Percentiles rank a stretch among this genome's conserved stretches.
Evolutionary conservation across 371 early-diverging fungal species (phyloP).

Genomic region (Amoeboaphelidium protococcarum): DNA sequence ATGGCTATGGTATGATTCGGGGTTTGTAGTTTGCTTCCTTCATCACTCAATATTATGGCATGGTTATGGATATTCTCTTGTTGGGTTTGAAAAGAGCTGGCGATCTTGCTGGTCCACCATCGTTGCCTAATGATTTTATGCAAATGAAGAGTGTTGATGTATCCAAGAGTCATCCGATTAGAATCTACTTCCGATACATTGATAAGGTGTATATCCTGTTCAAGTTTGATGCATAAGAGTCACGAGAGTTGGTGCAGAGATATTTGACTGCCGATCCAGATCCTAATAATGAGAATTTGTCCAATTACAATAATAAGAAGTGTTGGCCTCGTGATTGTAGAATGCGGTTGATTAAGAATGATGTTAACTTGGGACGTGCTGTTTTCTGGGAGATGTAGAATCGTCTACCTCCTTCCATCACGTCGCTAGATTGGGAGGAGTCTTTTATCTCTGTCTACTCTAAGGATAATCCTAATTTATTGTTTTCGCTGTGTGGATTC

Average conservation of each 20-base stretch:
- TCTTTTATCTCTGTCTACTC: slow-evolving; percentile 79
- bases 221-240: slow-evolving; percentile 74
- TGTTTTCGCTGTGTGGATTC: slow-evolving; percentile 71
- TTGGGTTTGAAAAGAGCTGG: slow-evolving; percentile 80
- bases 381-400: slow-evolving; percentile 97
- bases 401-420: slow-evolving; percentile 79
- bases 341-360: slow-evolving; percentile 96
- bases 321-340: slow-evolving; percentile 97
- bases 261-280: slow-evolving; percentile 93
- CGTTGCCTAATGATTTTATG: slow-evolving; percentile 82
- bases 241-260: slow-evolving; percentile 80
- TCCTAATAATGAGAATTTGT: slow-evolving; percentile 94
- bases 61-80: slow-evolving; percentile 83
- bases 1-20: slow-evolving; percentile 84
- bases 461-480: slow-evolving; percentile 81
- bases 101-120: slow-evolving; percentile 88
- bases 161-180: slow-evolving; percentile 82
- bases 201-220: slow-evolving; percentile 82
- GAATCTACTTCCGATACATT: slow-evolving; percentile 80
- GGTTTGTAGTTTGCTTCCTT: slow-evolving; percentile 96
- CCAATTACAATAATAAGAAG: slow-evolving; percentile 47
- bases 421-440: slow-evolving; percentile 93
- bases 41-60: slow-evolving; percentile 91
- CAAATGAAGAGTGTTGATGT: slow-evolving; percentile 78
- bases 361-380: slow-evolving; percentile 79